These are phyloP conservation scores for Cyberlindnera nakhonratchasimensis DNA, from an alignment of 805 yeast species.

Conservation along the genomic window DNA sequence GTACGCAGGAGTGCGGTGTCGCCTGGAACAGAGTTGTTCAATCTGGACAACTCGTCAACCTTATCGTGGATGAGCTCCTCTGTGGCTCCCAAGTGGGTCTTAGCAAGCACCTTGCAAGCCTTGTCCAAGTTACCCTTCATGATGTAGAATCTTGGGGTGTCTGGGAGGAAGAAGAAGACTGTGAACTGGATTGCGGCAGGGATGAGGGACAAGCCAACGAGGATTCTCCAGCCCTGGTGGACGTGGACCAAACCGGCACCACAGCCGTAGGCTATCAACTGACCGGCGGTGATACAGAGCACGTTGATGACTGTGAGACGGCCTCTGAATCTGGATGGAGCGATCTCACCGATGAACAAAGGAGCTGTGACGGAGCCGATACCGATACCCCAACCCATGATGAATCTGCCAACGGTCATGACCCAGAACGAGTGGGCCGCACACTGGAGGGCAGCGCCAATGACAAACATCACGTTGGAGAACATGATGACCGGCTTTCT, in stretches of 20 bases:
- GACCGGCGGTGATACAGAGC: constrained; percentile 91
- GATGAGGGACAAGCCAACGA: constrained; percentile 85
- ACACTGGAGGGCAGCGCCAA: constrained; percentile 84
- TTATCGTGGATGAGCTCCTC: constrained; percentile 62
- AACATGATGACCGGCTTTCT: constrained; percentile 80
- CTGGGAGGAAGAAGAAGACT: constrained; percentile 84
- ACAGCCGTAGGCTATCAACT: constrained; percentile 87
- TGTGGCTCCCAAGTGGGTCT: constrained; percentile 60
- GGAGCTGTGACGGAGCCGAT: constrained; percentile 94
- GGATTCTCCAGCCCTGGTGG: constrained; percentile 85
- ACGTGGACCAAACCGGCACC: constrained; percentile 82
- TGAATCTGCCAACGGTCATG: constrained; percentile 87
- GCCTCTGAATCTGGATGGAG: constrained; percentile 90
- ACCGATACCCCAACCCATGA: constrained; percentile 97
- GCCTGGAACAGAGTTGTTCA: constrained; percentile 47
- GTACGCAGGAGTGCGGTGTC: constrained; percentile 44
- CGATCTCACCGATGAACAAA: constrained; percentile 83
- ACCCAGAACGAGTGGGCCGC: constrained; percentile 81
- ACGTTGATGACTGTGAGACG: constrained; percentile 86
- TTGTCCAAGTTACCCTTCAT: constrained; percentile 60
- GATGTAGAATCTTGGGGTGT: constrained; percentile 88
- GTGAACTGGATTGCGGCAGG: constrained; percentile 79
- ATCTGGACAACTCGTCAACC: constrained; percentile 57
- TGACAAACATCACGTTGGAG: constrained; percentile 75
- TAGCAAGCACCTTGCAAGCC: constrained; percentile 65